Percentiles rank a stretch among this genome's conserved stretches.
These are phyloP conservation scores for Claviceps arundinis DNA, from an alignment of 2,329 filamentous ascomycete genomes.

Conservation along the genomic window DNA sequence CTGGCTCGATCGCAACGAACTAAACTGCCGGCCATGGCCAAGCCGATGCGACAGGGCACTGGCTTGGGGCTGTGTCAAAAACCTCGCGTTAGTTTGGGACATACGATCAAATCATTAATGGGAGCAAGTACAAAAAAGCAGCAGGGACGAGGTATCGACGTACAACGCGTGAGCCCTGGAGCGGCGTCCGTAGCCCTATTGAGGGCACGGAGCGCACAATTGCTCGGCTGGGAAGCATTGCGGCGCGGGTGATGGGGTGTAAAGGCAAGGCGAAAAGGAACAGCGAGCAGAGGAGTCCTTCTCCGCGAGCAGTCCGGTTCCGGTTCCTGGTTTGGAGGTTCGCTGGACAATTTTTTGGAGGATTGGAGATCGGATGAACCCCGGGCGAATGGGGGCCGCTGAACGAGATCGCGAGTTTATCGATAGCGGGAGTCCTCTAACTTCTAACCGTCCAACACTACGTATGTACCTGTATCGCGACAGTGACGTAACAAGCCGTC, in stretches of 20 bases:
- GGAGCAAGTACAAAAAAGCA: not conserved
- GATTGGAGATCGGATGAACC: conserved; percentile 20
- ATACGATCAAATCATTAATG: too few species aligned
- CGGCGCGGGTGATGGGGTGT: conserved; percentile 10
- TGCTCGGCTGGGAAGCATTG: conserved; percentile 33
- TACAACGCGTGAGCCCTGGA: conserved; percentile 17
- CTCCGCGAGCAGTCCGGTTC: not conserved
- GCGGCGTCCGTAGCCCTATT: conserved; percentile 17
- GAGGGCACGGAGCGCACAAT: conserved; percentile 26
- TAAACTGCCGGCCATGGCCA: conserved; percentile 22
- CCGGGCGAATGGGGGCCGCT: conserved; percentile 13
- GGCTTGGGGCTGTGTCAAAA: conserved; percentile 10
- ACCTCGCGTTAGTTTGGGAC: not conserved
- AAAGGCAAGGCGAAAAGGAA: not conserved
- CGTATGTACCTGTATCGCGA: too few species aligned
- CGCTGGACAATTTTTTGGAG: conserved; percentile 17
- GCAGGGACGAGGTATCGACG: not conserved
- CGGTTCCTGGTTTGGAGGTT: not conserved
- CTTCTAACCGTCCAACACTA: too few species aligned
- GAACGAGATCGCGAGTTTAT: not conserved
- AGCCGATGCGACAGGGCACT: conserved; percentile 17
- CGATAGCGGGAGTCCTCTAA: not conserved
- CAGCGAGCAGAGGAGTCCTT: not conserved
- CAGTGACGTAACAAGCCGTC: too few species aligned
- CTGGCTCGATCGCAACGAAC: conserved; percentile 13